Evolutionary conservation across 768 basidiomycete species (phyloP).

Genomic region (Tremella fuciformis): DNA sequence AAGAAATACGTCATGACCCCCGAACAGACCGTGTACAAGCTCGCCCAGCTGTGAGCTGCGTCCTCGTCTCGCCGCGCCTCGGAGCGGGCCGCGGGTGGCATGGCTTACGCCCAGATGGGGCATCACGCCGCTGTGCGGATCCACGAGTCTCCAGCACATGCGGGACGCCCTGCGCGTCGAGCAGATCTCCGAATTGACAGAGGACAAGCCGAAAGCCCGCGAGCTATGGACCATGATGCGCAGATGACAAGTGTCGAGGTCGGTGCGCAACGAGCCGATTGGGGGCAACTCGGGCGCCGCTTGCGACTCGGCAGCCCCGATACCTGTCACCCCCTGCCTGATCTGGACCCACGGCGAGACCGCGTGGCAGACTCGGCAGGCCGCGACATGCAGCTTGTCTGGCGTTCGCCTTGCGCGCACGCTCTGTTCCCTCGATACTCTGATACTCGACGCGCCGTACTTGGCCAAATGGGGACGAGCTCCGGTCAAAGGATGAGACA

Average conservation of each 20-base stretch:
- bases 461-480: too few relatives aligned
- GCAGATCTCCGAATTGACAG: neutral
- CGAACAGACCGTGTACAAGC: constrained; percentile 66
- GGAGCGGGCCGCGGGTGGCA: neutral
- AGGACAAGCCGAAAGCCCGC: neutral
- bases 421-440: too few relatives aligned
- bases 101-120: constrained; percentile 54
- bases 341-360: too few relatives aligned
- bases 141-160: constrained; percentile 67
- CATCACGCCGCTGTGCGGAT: constrained; percentile 73
- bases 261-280: too few relatives aligned
- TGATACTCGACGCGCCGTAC: too few relatives aligned
- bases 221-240: neutral
- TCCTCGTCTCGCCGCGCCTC: neutral
- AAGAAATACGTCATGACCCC: constrained; percentile 59
- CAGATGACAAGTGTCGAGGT: neutral
- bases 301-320: too few relatives aligned
- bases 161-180: constrained; percentile 57
- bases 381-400: too few relatives aligned
- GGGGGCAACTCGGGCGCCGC: too few relatives aligned
- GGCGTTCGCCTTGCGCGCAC: too few relatives aligned
- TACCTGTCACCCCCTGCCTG: too few relatives aligned
- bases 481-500: too few relatives aligned
- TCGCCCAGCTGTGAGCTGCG: constrained; percentile 58
- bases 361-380: too few relatives aligned